Conservation (phyloP, 768 basidiomycete genomes). For the Omphalotus guepiniiformis region DNA sequence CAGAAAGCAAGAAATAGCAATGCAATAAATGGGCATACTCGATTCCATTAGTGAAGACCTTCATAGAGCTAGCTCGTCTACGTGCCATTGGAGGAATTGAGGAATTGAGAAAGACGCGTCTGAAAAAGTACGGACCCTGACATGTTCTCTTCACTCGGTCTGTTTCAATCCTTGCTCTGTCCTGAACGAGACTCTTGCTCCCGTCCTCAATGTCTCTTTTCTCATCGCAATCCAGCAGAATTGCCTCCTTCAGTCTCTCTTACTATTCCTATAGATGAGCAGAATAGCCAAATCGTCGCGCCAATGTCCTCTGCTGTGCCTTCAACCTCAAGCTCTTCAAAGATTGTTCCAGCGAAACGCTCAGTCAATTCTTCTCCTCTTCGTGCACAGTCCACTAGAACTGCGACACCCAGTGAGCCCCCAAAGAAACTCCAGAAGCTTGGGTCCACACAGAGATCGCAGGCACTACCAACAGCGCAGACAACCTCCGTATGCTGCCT, state of each 20-base stretch:
- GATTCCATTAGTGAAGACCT: neutral
- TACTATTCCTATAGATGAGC: conserved; percentile 30
- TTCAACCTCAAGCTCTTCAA: conserved; percentile 11
- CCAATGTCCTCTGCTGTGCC: conserved; percentile 13
- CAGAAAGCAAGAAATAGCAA: neutral
- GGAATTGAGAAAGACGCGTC: neutral
- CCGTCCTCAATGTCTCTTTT: conserved; percentile 59
- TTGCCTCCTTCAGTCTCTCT: conserved; percentile 33
- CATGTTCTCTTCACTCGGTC: conserved; percentile 63
- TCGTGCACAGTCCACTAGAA: conserved; percentile 18
- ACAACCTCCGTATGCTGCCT: conserved; percentile 18
- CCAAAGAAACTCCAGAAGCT: conserved; percentile 64
- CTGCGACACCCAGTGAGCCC: conserved; percentile 36
- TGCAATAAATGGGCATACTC: neutral
- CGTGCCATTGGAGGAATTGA: neutral
- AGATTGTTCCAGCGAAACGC: conserved; percentile 50
- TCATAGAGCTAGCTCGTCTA: neutral
- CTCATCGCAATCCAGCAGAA: conserved; percentile 40
- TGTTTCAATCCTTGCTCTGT: conserved; percentile 58
- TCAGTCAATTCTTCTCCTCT: conserved; percentile 30
- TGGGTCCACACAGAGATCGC: conserved; percentile 37
- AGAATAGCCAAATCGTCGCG: conserved; percentile 14
- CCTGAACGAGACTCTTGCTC: conserved; percentile 49
- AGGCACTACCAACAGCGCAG: too few species aligned
- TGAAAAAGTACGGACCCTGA: neutral